Evolutionary conservation across 192 early-diverging fungal species (phyloP).

Genomic region (Borealophlyctis nickersoniae): DNA sequence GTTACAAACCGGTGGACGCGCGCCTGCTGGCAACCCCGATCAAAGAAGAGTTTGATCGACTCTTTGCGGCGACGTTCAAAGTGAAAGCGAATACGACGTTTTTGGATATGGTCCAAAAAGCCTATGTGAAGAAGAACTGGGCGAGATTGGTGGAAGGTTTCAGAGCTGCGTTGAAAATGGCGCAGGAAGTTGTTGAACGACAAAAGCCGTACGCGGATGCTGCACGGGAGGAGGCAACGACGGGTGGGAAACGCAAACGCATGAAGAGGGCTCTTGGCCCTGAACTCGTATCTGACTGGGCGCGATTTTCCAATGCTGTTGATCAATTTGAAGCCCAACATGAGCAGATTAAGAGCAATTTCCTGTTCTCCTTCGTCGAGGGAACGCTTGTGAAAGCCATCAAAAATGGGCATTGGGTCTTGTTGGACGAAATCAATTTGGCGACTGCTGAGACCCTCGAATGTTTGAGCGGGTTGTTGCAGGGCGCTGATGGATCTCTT

Average conservation of each 20-base stretch:
- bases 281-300: slow-evolving; percentile 67
- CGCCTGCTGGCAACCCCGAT: slow-evolving; percentile 73
- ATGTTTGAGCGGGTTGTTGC: slow-evolving; percentile 82
- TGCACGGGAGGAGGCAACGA: slow-evolving; percentile 2
- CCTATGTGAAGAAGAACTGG: slow-evolving; percentile 78
- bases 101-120: slow-evolving; percentile 72
- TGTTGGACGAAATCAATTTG: slow-evolving; percentile 97
- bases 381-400: slow-evolving; percentile 90
- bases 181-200: slow-evolving; percentile 51
- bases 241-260: slow-evolving; percentile 22
- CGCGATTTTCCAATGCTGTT: slow-evolving; percentile 60
- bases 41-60: slow-evolving; percentile 76
- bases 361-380: slow-evolving; percentile 93
- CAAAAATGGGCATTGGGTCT: slow-evolving; percentile 88
- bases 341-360: slow-evolving; percentile 63
- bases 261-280: slow-evolving; percentile 37
- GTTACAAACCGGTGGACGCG: slow-evolving; percentile 94
- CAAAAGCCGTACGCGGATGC: neutral
- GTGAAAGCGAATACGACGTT: slow-evolving; percentile 82
- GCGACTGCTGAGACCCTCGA: slow-evolving; percentile 95
- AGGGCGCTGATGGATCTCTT: slow-evolving; percentile 74
- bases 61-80: slow-evolving; percentile 87
- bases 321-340: slow-evolving; percentile 74
- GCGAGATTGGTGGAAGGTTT: slow-evolving; percentile 72
- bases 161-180: slow-evolving; percentile 76